Evolutionary conservation across 176 grass and related monocot genomes (phyloP).

Genomic region (Alloteropsis semialata): DNA sequence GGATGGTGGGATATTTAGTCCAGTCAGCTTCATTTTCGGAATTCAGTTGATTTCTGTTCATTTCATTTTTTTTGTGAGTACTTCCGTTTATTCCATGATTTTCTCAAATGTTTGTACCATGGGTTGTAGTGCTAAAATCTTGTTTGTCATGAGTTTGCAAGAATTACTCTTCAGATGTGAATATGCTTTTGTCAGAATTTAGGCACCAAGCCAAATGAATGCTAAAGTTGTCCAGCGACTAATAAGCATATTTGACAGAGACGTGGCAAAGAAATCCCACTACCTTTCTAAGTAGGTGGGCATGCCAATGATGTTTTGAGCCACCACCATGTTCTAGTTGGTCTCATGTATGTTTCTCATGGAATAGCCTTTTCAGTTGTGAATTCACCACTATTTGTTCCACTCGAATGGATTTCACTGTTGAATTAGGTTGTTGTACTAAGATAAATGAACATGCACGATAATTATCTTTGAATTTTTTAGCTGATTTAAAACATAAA

Average conservation of each 20-base stretch:
- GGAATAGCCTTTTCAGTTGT: neutral
- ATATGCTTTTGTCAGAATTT: neutral
- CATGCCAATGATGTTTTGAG: neutral
- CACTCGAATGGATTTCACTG: neutral
- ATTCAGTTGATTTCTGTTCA: neutral
- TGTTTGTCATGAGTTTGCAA: neutral
- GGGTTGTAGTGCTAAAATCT: neutral
- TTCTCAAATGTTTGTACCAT: conserved; percentile 10
- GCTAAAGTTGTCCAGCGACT: neutral
- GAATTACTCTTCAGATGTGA: neutral
- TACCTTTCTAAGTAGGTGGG: neutral
- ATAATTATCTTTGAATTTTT: neutral
- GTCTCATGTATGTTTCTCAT: neutral
- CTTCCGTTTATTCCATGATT: neutral
- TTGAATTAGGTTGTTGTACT: neutral
- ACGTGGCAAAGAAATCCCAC: neutral
- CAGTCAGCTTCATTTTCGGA: neutral
- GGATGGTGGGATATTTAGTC: neutral
- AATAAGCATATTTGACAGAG: neutral
- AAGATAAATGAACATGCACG: neutral
- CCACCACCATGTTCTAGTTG: neutral
- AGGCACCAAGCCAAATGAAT: neutral
- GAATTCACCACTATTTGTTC: neutral
- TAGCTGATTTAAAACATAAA: neutral
- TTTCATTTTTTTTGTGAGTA: no score